Evolutionary conservation across 1,139 yeast genomes (phyloP).

Genomic region (Suhomyces guaymorum): DNA sequence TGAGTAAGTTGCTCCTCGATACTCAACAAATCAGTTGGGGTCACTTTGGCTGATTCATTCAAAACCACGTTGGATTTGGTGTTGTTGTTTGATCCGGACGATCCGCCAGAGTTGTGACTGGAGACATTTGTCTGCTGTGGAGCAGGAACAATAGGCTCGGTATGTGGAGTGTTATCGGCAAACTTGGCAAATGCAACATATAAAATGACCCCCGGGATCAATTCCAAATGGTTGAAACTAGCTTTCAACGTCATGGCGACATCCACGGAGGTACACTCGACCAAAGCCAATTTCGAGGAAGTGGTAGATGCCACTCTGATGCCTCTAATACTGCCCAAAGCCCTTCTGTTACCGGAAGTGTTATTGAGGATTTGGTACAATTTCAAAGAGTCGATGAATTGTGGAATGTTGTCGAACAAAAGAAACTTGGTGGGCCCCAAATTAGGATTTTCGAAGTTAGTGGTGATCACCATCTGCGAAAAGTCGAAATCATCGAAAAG

Average conservation of each 20-base stretch:
- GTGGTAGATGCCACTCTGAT: slow-evolving; percentile 57
- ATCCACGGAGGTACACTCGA: slow-evolving; percentile 71
- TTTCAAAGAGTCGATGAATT: slow-evolving; percentile 37
- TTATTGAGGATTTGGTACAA: slow-evolving; percentile 37
- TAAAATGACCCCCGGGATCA: slow-evolving; percentile 70
- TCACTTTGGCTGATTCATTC: slow-evolving; percentile 8
- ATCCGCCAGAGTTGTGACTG: slow-evolving; percentile 1
- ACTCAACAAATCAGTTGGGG: slow-evolving; percentile 29
- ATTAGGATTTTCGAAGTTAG: slow-evolving; percentile 66
- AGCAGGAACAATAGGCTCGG: neutral
- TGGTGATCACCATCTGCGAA: slow-evolving; percentile 42
- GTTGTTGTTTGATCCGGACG: slow-evolving; percentile 9
- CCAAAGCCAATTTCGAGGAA: slow-evolving; percentile 55
- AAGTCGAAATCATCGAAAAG: slow-evolving; percentile 60
- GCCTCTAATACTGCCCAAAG: slow-evolving; percentile 30
- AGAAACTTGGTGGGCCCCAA: slow-evolving; percentile 78
- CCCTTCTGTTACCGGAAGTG: slow-evolving; percentile 28
- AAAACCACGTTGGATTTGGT: slow-evolving; percentile 16
- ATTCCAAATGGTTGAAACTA: slow-evolving; percentile 75
- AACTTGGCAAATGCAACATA: slow-evolving; percentile 70
- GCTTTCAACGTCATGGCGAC: slow-evolving; percentile 78
- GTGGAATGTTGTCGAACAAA: slow-evolving; percentile 76
- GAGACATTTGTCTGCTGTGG: slow-evolving; percentile 9
- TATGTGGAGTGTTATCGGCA: slow-evolving; percentile 22
- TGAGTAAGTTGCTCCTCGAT: slow-evolving; percentile 28